Conservation (phyloP, 1,139 yeast species). For the Blastobotrys serpentis region DNA sequence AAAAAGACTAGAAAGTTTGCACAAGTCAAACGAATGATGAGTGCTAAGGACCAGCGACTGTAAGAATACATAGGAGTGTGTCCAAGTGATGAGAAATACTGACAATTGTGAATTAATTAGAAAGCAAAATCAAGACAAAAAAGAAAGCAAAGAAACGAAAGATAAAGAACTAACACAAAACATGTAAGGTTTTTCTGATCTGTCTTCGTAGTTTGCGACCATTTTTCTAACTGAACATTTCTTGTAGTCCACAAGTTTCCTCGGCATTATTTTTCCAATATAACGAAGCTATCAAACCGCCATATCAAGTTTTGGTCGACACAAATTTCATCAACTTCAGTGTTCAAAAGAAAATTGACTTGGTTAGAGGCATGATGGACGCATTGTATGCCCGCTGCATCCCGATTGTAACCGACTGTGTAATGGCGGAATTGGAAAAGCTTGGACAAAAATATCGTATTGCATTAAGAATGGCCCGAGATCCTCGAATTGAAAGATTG, state of each 20-base stretch:
- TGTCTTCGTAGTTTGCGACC: not conserved
- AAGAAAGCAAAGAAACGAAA: constrained; percentile 38
- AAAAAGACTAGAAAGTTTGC: constrained; percentile 96
- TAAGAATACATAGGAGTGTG: constrained; percentile 37
- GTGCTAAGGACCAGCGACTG: constrained; percentile 68
- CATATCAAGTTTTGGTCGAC: constrained; percentile 92
- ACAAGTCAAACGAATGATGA: constrained; percentile 77
- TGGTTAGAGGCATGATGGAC: constrained; percentile 96
- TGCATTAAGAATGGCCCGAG: constrained; percentile 88
- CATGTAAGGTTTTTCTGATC: constrained; percentile 38
- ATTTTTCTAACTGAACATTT: too few relatives aligned
- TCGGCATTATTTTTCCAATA: constrained; percentile 94
- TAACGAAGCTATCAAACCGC: constrained; percentile 92
- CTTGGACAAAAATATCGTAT: constrained; percentile 92
- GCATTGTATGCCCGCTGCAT: constrained; percentile 90
- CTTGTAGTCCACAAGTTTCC: constrained; percentile 77
- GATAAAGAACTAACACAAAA: constrained; percentile 82
- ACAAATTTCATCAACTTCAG: constrained; percentile 95
- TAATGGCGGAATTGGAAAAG: constrained; percentile 95
- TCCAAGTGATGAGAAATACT: too few relatives aligned
- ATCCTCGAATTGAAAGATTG: constrained; percentile 83
- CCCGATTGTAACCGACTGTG: constrained; percentile 95
- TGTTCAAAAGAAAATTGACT: constrained; percentile 89
- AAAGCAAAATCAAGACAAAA: constrained; percentile 42
- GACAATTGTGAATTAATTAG: constrained; percentile 23